Base-by-base conservation (phyloP, 257 asterid genomes). In the Primulina eburnea region DNA sequence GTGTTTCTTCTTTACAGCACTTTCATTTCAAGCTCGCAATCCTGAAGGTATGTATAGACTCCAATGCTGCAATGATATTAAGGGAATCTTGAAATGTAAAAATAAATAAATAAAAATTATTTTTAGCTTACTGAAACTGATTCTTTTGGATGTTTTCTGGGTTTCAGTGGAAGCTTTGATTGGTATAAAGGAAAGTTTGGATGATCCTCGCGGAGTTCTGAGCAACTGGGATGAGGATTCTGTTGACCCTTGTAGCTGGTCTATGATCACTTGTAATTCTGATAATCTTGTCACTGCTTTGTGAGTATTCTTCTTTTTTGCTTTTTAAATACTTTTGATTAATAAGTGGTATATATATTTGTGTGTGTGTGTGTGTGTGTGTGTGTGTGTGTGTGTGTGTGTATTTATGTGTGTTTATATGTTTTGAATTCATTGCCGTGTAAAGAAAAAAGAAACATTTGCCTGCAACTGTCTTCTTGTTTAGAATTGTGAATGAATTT, bases 241-340 rank as follows among this genome's bases (percentile, higher is more conserved):
- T 26, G 99, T 88, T 38, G 99, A 93, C 79, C 97, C 99, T 34
- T 93, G 99, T 75, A 87, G 97, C 79, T 93, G 99, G 99, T 84
- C 92, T 38, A 89, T 87, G 97, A 88, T 93, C 70, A 93, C 97
- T 77, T 93, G 99, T 82, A 87, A 90, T 75, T 38, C 87, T 75
- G 90, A 87, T 75, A 86, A 89, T 74, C 90, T 89, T 77, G 99
- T 93, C 68, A 82, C 92, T 69, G 86, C 87, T 50, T 68, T 93
- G 97, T 89, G 68, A 79, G 93, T 69, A 4, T 67, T 62, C 5
- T 37, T 16, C 11, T 18, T 30, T 35, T 17, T 35, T 30, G 59
- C 5, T 40, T 56, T 66, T 28, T 8, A 24, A 43, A 6, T 50
- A 33, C 21, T 56, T n/a, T 24, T 67, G 30, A 17, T 53, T 8